Base-by-base conservation (phyloP, 352 stramenopile species). In the Phytophthora hybrid region DNA sequence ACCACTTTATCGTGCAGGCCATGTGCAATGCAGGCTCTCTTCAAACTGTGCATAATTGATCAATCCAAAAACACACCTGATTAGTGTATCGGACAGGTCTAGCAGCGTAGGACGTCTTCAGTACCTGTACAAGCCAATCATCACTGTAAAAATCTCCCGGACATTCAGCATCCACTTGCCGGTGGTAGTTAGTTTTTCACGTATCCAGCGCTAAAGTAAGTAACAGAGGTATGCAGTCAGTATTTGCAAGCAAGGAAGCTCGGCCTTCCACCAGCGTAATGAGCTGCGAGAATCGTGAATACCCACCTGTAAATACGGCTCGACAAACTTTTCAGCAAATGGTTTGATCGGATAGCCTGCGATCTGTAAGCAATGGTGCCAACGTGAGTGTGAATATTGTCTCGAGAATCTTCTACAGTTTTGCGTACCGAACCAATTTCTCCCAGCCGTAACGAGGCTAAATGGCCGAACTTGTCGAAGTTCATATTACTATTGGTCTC, bases 391-490 rank as follows among this genome's bases (percentile, higher is more conserved):
- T 53, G 16, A 11, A 21, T 51, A 51, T 46, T 18, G 11, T 46
- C 11, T 46, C 39, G 13, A 18, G 1, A 3, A 23, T 51, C 19
- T 23, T 23, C 44, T 21, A 51, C 18, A 23, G n/a, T 59, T 46
- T n/a, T n/a, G 13, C 73, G 44, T 55, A 90, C 84, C 60, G 78
- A 81, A 41, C 84, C 86, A 47, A 95, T 93, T 60, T 95, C 88
- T 51, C 78, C 66, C 65, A 95, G 47, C 13, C 88, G 83, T 46
- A 95, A 65, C 4, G 88, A 92, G 9, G 84, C 79, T 44, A 95
- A 78, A 72, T 95, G 86, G 7, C 88, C 88, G 71, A 95, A 92
- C 65, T 92, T 92, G 37, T 93, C 84, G 63, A 95, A 95, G 66
- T 89, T 92, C 9, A 61, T 41, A 18, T 76, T 78, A 37, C 56